Conservation (phyloP, 2,329 filamentous ascomycete genomes). For the Aureobasidium musti region DNA sequence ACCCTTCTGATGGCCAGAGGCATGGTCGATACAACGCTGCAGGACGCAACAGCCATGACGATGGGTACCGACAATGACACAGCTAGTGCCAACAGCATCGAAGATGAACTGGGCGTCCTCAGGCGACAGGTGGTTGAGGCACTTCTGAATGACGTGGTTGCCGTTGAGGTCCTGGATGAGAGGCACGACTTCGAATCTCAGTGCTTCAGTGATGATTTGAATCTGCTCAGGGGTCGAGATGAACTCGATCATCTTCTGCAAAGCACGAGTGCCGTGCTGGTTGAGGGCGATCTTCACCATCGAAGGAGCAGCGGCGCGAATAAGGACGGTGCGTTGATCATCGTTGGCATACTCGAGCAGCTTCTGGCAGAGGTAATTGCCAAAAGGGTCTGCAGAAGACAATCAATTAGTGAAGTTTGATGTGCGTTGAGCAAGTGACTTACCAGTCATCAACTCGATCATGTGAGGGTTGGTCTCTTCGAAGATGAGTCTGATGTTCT, state of each 20-base stretch:
- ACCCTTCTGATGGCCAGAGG: conserved; percentile 82
- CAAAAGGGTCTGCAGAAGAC: conserved; percentile 73
- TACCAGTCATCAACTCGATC: conserved; percentile 89
- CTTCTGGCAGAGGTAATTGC: conserved; percentile 99
- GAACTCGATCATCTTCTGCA: conserved; percentile 99
- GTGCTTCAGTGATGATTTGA: conserved; percentile 80
- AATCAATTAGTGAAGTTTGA: conserved; percentile 32
- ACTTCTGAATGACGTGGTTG: conserved; percentile 99
- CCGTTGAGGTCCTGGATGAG: conserved; percentile 97
- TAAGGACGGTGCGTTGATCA: conserved; percentile 88
- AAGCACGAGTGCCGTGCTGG: conserved; percentile 91
- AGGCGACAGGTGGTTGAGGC: conserved; percentile 86
- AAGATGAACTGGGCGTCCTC: conserved; percentile 95
- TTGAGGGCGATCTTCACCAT: conserved; percentile 94
- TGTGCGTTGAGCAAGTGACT: conserved; percentile 29
- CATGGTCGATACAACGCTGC: conserved; percentile 97
- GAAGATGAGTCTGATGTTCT: conserved; percentile 91
- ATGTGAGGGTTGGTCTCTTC: conserved; percentile 90
- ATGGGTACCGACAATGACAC: conserved; percentile 90
- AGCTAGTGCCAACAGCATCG: conserved; percentile 83
- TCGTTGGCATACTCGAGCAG: conserved; percentile 93
- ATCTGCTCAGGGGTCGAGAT: conserved; percentile 85
- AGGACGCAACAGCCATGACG: conserved; percentile 97
- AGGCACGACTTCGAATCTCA: conserved; percentile 82
- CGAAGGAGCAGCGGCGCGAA: conserved; percentile 82